Conservation (phyloP, 495 filamentous ascomycete species). For the Aspergillus bridgeri region DNA sequence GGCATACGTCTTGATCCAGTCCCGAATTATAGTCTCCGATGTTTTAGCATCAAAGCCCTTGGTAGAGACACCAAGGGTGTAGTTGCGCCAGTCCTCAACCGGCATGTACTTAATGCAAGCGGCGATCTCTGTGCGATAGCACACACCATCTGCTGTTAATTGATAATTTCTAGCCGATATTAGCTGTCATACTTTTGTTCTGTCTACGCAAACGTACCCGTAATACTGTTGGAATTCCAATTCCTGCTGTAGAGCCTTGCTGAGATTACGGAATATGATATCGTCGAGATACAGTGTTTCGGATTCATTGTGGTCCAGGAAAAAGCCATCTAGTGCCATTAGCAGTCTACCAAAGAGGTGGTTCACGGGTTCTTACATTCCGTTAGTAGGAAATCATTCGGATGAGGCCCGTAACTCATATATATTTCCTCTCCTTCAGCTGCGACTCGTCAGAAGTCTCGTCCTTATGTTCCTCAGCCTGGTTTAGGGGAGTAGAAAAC, state of each 20-base stretch:
- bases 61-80: conserved; percentile 39
- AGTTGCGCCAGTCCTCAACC: conserved; percentile 43
- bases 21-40: conserved; percentile 33
- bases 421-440: conserved; percentile 67
- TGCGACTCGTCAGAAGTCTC: conserved; percentile 10
- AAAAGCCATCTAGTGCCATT: conserved; percentile 62
- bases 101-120: conserved; percentile 50
- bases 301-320: conserved; percentile 61
- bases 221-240: conserved; percentile 59
- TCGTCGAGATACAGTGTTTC: conserved; percentile 70
- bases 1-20: conserved; percentile 39
- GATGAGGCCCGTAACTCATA: conserved; percentile 76
- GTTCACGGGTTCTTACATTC: conserved; percentile 53
- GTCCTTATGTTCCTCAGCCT: background rate
- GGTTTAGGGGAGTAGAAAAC: background rate
- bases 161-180: conserved; percentile 52
- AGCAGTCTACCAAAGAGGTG: background rate
- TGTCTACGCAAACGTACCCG: conserved; percentile 36
- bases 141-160: conserved; percentile 57
- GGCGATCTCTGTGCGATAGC: conserved; percentile 72
- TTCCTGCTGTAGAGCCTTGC: conserved; percentile 39
- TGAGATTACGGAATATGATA: conserved; percentile 55
- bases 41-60: conserved; percentile 31
- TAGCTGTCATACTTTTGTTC: background rate
- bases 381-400: conserved; percentile 73